Percentiles rank a stretch among this genome's conserved stretches.
Conservation (phyloP, 208 protist species). For the Acanthamoeba triangularis region DNA sequence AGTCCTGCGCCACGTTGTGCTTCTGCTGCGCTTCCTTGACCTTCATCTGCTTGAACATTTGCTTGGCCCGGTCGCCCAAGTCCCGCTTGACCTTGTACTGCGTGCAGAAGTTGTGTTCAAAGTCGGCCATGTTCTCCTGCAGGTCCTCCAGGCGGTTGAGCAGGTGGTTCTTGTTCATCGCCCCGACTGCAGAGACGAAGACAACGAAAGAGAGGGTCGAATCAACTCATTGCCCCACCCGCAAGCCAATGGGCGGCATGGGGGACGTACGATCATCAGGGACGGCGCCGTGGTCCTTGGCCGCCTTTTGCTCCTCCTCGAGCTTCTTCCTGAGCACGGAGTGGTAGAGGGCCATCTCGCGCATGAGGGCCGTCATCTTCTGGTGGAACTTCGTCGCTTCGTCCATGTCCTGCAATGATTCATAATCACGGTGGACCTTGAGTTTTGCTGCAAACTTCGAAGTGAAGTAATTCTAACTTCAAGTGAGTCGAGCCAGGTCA, state of each 20-base stretch:
- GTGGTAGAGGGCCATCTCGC: constrained; percentile 42
- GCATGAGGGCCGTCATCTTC: constrained; percentile 23
- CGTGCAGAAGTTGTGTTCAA: constrained; percentile 59
- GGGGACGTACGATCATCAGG: not conserved
- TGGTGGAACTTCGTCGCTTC: not conserved
- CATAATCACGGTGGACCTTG: not conserved
- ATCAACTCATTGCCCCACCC: not conserved
- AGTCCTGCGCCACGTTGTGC: constrained; percentile 37
- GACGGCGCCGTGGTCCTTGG: not conserved
- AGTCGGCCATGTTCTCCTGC: constrained; percentile 65
- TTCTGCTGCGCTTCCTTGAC: constrained; percentile 5
- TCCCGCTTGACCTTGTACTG: constrained; percentile 14
- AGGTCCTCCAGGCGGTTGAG: constrained; percentile 59
- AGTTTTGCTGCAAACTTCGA: not conserved
- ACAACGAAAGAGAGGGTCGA: not conserved
- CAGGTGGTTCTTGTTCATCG: constrained; percentile 6
- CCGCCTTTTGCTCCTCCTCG: constrained; percentile 30
- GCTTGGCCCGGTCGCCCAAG: constrained; percentile 11
- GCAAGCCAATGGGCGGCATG: not conserved
- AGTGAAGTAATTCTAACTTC: too few relatives aligned
- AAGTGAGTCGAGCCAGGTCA: too few relatives aligned
- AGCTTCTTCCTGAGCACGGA: constrained; percentile 2
- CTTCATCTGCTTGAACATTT: constrained; percentile 50
- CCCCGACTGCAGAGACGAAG: not conserved
- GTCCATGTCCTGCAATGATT: not conserved